phyloP scores from a whole-genome alignment of 1,139 yeast genomes.

The Pichia sp. region DNA sequence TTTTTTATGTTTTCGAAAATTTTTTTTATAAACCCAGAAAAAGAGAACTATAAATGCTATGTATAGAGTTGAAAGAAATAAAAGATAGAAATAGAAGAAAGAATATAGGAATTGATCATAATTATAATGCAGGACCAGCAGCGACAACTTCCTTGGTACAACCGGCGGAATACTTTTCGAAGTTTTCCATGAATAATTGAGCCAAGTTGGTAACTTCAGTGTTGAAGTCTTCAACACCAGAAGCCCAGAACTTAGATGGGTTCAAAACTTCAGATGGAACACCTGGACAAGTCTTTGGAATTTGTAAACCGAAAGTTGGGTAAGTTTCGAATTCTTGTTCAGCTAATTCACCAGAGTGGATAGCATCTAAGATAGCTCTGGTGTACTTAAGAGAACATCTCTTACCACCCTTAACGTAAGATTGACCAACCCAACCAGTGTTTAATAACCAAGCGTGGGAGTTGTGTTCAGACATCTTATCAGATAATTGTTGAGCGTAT shows the following conservation, averaged over 20 bases:
- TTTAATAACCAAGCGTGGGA: slow-evolving; percentile 96
- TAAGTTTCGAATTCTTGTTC: slow-evolving; percentile 79
- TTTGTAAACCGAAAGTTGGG: slow-evolving; percentile 83
- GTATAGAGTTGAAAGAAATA: background rate
- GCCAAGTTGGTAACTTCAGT: slow-evolving; percentile 76
- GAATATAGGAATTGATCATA: background rate
- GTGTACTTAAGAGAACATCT: slow-evolving; percentile 98
- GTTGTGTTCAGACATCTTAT: slow-evolving; percentile 84
- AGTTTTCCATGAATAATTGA: slow-evolving; percentile 77
- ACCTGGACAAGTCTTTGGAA: slow-evolving; percentile 78
- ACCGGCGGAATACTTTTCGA: slow-evolving; percentile 77
- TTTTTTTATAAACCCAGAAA: slow-evolving; percentile 8
- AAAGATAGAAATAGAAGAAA: slow-evolving; percentile 3
- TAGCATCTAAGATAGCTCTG: slow-evolving; percentile 93
- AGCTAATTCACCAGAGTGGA: slow-evolving; percentile 87
- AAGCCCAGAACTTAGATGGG: slow-evolving; percentile 84
- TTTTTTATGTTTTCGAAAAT: background rate
- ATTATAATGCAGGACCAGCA: slow-evolving; percentile 72
- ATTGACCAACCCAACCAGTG: slow-evolving; percentile 98
- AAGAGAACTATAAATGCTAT: background rate
- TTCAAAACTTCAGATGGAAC: slow-evolving; percentile 87
- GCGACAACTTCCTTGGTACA: slow-evolving; percentile 86
- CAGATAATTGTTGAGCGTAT: slow-evolving; percentile 95
- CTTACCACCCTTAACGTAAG: slow-evolving; percentile 91
- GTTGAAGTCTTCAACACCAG: slow-evolving; percentile 64